Conservation (phyloP, 2,329 filamentous ascomycete genomes). For the Trichoderma atrobrunneum region DNA sequence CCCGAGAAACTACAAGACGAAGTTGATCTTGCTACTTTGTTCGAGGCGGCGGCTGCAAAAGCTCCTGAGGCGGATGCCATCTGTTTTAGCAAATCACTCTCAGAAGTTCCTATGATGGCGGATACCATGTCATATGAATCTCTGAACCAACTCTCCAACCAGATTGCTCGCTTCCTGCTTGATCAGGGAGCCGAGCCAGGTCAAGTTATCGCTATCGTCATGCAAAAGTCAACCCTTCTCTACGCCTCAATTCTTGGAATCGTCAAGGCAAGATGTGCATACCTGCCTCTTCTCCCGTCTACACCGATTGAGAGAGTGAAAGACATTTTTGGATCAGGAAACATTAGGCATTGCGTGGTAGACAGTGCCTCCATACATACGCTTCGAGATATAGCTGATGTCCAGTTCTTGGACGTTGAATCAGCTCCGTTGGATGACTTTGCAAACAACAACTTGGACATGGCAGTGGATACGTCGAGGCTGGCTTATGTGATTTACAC, state of each 20-base stretch:
- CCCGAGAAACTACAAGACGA: slow-evolving; percentile 34
- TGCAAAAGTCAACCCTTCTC: slow-evolving; percentile 72
- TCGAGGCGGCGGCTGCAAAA: slow-evolving; percentile 51
- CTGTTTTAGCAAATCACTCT: slow-evolving; percentile 52
- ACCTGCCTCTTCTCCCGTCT: slow-evolving; percentile 75
- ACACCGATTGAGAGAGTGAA: slow-evolving; percentile 61
- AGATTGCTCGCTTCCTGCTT: slow-evolving; percentile 55
- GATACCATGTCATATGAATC: slow-evolving; percentile 58
- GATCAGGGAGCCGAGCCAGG: slow-evolving; percentile 46
- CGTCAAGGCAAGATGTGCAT: slow-evolving; percentile 72
- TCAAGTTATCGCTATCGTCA: slow-evolving; percentile 66
- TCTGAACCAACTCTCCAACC: slow-evolving; percentile 63
- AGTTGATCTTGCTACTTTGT: slow-evolving; percentile 48
- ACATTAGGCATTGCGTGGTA: slow-evolving; percentile 45
- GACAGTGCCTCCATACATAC: slow-evolving; percentile 31
- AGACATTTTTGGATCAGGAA: slow-evolving; percentile 61
- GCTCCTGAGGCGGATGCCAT: slow-evolving; percentile 60
- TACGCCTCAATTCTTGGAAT: slow-evolving; percentile 74
- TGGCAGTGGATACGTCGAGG: slow-evolving; percentile 43
- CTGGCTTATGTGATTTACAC: slow-evolving; percentile 80
- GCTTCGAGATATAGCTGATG: slow-evolving; percentile 20
- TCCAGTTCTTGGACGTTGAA: slow-evolving; percentile 37
- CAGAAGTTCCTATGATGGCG: slow-evolving; percentile 30
- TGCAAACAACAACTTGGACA: slow-evolving; percentile 36
- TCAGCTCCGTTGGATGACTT: slow-evolving; percentile 28